phyloP scores from a whole-genome alignment of 306 rosid genomes.

The Oemleria cerasiformis region DNA sequence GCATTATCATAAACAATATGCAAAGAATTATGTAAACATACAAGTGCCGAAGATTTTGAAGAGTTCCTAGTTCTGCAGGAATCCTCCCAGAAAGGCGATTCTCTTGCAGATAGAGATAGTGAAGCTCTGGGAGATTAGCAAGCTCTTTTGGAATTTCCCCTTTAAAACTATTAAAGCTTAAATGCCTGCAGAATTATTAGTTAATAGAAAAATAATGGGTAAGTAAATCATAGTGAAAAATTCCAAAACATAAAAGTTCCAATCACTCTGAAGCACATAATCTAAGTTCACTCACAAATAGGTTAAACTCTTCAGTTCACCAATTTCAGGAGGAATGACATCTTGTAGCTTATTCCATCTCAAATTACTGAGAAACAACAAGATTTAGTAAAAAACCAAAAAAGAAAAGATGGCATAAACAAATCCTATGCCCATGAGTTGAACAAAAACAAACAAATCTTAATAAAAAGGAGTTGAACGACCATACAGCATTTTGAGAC shows the following conservation, averaged over 20 bases:
- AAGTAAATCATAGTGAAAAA: conserved; percentile 1
- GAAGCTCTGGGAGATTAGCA: conserved; percentile 91
- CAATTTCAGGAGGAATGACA: conserved; percentile 92
- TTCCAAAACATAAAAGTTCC: conserved; percentile 2
- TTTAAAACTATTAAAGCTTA: conserved; percentile 95
- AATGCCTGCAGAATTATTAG: conserved; percentile 49
- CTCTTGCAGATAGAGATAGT: conserved; percentile 89
- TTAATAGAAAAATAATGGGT: conserved; percentile 3
- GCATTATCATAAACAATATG: conserved; percentile 7
- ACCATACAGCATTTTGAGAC: conserved; percentile 78
- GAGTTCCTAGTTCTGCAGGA: conserved; percentile 92
- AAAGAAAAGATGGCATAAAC: background rate
- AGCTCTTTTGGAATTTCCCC: conserved; percentile 96
- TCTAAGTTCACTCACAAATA: conserved; percentile 69
- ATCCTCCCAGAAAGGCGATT: conserved; percentile 82
- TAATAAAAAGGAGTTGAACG: conserved; percentile 17
- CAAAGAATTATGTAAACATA: conserved; percentile 25
- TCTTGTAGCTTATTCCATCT: conserved; percentile 99
- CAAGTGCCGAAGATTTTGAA: conserved; percentile 88
- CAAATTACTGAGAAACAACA: conserved; percentile 62
- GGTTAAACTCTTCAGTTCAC: conserved; percentile 90
- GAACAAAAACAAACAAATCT: conserved; percentile 9
- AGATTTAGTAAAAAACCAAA: conserved; percentile 2
- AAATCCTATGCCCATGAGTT: background rate
- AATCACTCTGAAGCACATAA: conserved; percentile 5